A percentile compares a stretch with the other conserved stretches of the same genome.
Evolutionary conservation across 768 basidiomycete genomes (phyloP).

Genomic region (Kwoniella dendrophila): DNA sequence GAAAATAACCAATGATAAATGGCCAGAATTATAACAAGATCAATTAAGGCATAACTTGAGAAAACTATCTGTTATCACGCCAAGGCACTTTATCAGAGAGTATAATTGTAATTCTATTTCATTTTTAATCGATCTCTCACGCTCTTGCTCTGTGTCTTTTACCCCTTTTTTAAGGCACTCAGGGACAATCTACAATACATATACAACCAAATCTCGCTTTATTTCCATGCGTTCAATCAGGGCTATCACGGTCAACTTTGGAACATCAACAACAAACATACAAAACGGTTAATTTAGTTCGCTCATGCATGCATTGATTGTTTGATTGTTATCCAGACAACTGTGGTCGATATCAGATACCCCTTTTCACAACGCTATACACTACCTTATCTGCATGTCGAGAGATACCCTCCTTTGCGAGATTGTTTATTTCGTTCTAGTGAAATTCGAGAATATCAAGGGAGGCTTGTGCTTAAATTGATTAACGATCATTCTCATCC

Average conservation of each 20-base stretch:
- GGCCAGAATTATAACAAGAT: neutral
- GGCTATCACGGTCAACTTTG: conserved; percentile 1
- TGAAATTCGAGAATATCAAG: neutral
- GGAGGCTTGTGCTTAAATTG: conserved; percentile 1
- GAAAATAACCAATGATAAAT: neutral
- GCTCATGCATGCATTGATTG: neutral
- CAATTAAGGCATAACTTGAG: no score
- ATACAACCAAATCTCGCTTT: conserved; percentile 3
- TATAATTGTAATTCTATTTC: neutral
- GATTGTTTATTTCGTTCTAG: neutral
- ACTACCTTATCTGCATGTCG: neutral
- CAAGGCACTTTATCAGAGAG: conserved; percentile 10
- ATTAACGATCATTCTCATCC: neutral
- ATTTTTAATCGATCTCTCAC: neutral
- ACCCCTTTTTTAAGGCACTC: conserved; percentile 5
- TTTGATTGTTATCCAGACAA: no score
- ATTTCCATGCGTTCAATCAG: neutral
- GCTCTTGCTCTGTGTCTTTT: neutral
- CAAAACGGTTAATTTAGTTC: no score
- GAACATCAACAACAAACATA: neutral
- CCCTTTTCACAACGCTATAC: conserved; percentile 1
- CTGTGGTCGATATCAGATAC: conserved; percentile 9
- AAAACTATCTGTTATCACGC: no score
- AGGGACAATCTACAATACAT: conserved; percentile 12
- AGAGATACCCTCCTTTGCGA: neutral